Base-by-base conservation (phyloP, 140 eudicot species). In the Cichorium intybus region DNA sequence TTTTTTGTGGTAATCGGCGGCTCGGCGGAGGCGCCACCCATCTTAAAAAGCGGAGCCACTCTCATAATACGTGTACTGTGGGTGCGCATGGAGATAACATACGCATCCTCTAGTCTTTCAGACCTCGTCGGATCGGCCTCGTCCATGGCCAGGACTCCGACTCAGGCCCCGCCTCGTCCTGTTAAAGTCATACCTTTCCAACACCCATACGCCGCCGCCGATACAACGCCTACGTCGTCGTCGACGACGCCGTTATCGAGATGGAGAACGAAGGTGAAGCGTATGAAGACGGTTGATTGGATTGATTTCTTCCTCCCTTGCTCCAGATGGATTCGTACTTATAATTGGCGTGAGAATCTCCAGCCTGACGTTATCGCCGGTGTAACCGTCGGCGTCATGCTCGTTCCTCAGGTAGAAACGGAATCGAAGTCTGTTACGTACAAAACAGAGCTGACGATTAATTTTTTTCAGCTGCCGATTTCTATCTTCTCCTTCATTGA, bases 281-380 rank as follows among this genome's bases (percentile, higher is more conserved):
- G 77, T 37, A 87, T 85, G 98, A 88, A 77, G 27, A 2, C 64
- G 26, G 71, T 51, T 28, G 95, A 88, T 23, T 92, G 98, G 98
- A 67, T 83, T 56, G 81, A 81, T 53, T 39, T 77, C 11, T 64
- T 87, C 55, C 72, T 92, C 26, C 98, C 98, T 27, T 87, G 98
- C 51, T 88, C 68, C 51, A 86, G 98, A 17, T 92, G 98, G 98
- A 87, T 88, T 58, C 69, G 95, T n/a, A 69, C 76, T 41, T 92
- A 92, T 66, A 83, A 81, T 16, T 79, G 81, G 85, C 76, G 78
- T 9, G 86, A 85, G 6, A 77, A 88, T 66, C 64, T 92, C 15
- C 98, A 88, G 49, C 63, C 87, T n/a, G 98, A 92, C 75, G 86
- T 92, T 62, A 76, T 88, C 80, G 85, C 98, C 37, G 98, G 98